Conservation (phyloP, 2,329 filamentous ascomycete species). For the Penicillium sp. region DNA sequence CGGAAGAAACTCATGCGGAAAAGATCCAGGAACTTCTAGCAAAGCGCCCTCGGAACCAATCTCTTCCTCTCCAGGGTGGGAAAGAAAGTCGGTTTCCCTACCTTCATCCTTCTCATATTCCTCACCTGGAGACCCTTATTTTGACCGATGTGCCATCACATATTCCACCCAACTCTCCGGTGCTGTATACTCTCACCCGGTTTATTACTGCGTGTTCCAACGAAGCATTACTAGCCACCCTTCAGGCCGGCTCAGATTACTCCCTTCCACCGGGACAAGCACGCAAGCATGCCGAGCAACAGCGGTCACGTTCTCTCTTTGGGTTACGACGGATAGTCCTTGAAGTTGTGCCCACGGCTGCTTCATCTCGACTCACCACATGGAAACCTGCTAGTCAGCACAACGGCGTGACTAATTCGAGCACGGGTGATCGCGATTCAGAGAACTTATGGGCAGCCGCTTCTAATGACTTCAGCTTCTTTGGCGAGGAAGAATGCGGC, state of each 20-base stretch:
- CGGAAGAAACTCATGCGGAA: slow-evolving; percentile 26
- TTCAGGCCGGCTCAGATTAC: slow-evolving; percentile 57
- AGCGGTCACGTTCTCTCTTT: slow-evolving; percentile 53
- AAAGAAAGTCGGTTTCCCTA: slow-evolving; percentile 30
- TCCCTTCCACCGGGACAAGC: slow-evolving; percentile 57
- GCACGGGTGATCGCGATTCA: slow-evolving; percentile 58
- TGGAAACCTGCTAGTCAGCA: slow-evolving; percentile 44
- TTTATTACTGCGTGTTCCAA: slow-evolving; percentile 59
- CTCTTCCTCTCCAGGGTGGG: slow-evolving; percentile 28
- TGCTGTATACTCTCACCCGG: slow-evolving; percentile 47
- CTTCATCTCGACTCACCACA: slow-evolving; percentile 19
- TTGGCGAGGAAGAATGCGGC: slow-evolving; percentile 56
- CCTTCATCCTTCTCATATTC: slow-evolving; percentile 56
- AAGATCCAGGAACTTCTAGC: slow-evolving; percentile 40
- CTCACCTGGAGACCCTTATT: slow-evolving; percentile 54
- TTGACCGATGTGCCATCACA: slow-evolving; percentile 56
- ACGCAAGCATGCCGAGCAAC: slow-evolving; percentile 48
- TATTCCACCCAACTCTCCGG: slow-evolving; percentile 40
- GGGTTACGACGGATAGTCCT: slow-evolving; percentile 56
- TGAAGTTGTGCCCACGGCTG: slow-evolving; percentile 47
- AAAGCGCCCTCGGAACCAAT: slow-evolving; percentile 36
- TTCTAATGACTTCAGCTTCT: slow-evolving; percentile 61
- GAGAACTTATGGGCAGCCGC: slow-evolving; percentile 61
- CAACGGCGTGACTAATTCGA: slow-evolving; percentile 42
- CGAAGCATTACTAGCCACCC: slow-evolving; percentile 52